phyloP scores from a whole-genome alignment of 2,329 filamentous ascomycete genomes.

The Arthrobotrys sinensis region DNA sequence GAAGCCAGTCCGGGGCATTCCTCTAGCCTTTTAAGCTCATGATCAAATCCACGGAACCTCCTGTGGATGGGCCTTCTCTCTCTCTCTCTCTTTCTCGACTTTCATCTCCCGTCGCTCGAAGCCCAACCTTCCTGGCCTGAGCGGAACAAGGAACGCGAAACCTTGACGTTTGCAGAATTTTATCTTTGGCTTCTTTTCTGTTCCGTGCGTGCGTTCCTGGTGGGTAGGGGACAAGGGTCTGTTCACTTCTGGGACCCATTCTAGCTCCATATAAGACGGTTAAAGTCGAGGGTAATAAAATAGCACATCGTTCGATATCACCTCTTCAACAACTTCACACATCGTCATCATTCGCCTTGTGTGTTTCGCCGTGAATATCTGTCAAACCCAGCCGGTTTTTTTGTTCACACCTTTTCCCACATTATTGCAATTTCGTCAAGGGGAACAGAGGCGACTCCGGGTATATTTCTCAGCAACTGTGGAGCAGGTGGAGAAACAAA shows the following conservation, averaged over 20 bases:
- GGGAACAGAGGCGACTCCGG: constrained; percentile 44
- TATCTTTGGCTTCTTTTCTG: constrained; percentile 34
- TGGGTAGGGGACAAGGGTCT: constrained; percentile 58
- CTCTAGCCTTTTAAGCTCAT: constrained; percentile 42
- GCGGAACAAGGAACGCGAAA: constrained; percentile 61
- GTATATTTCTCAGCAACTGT: constrained; percentile 57
- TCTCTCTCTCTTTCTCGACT: constrained; percentile 14
- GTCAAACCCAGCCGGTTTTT: constrained; percentile 8
- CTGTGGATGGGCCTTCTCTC: background rate
- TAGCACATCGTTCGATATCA: constrained; percentile 42
- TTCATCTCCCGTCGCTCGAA: constrained; percentile 40
- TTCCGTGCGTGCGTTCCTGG: constrained; percentile 59
- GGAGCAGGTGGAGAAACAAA: constrained; percentile 57
- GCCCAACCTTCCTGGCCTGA: constrained; percentile 58
- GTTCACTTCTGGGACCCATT: constrained; percentile 52
- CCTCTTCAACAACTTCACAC: constrained; percentile 37
- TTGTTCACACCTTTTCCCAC: constrained; percentile 14
- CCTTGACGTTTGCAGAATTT: constrained; percentile 61
- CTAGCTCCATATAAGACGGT: constrained; percentile 53
- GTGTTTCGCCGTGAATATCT: constrained; percentile 1
- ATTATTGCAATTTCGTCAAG: constrained; percentile 30
- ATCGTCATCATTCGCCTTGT: constrained; percentile 16
- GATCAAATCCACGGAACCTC: constrained; percentile 36
- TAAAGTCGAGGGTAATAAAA: constrained; percentile 59
- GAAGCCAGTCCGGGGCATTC: constrained; percentile 24